Base-by-base conservation (phyloP, 495 filamentous ascomycete species). In the Ramalina peruviana region DNA sequence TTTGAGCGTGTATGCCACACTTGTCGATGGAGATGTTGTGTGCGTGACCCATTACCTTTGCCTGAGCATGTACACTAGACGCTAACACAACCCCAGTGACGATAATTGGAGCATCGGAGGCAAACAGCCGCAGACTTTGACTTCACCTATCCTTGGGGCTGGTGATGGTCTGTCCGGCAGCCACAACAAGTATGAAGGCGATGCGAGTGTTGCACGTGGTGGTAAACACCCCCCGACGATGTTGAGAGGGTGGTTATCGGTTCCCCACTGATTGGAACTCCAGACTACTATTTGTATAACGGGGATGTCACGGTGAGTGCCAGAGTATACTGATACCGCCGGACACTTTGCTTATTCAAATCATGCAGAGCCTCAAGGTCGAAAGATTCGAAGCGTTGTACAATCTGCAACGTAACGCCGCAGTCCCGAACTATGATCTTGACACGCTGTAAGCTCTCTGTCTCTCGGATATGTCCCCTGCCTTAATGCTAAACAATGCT, bases 111-210 rank as follows among this genome's bases (percentile, higher is more conserved):
- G 50, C 21, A 57, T 59, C 33, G 57, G 58, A 13, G 51, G 54
- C 12, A 53, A 54, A 27, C 58, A 54, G 46, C 54, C 43, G 20
- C 52, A 49, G 43, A 44, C 43, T 16, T 20, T 58, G 26, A 50
- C 52, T 19, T 40, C 36, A 16, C 46, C 54, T 38, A 33, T 54
- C 21, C 6, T 61, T 21, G 50, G 56, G 11, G 43, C 50, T 20
- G 54, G 48, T 9, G 53, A 58, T 39, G 58, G 59, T 16, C 53
- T 62, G 15, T 58, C 58, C 1, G 58, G 54, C 36, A 58, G 51
- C 43, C 58, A 60, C 50, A 58, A 62, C 36, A 62, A 53, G 36
- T 60, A 54, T 27, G 58, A 62, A 41, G 49, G 52, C 12, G 60
- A 62, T 43, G 46, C 50, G 5, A 55, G 51, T 19, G 11, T 33